These are phyloP conservation scores for Crithidia bombi DNA, from an alignment of 208 protist species.

Conservation along the genomic window DNA sequence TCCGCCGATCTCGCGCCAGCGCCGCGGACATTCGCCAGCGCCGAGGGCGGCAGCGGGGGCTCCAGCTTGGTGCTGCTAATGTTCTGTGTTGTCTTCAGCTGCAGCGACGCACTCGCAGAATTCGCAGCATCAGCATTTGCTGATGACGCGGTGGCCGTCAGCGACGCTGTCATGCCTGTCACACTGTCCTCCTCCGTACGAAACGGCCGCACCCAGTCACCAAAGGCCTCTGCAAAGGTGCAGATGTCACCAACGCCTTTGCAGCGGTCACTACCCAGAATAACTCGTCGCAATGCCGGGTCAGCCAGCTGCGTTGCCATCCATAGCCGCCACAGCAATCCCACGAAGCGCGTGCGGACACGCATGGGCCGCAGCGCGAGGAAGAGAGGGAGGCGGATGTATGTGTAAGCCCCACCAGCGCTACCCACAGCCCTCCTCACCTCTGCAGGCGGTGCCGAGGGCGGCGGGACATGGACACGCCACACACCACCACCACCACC, in stretches of 20 bases:
- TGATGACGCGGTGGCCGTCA: not conserved
- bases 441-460: no score
- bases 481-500: not conserved
- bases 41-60: not conserved
- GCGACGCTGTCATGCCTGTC: not conserved
- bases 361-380: slow-evolving; percentile 58
- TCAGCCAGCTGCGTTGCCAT: slow-evolving; percentile 36
- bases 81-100: not conserved
- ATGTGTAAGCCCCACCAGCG: not conserved
- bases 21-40: not conserved
- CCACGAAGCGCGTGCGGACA: slow-evolving; percentile 58
- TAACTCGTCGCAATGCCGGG: slow-evolving; percentile 22
- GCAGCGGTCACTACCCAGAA: slow-evolving; percentile 23
- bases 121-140: not conserved
- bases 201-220: slow-evolving; percentile 15
- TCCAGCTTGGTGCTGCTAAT: not conserved
- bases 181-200: not conserved
- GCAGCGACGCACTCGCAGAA: not conserved
- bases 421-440: no score
- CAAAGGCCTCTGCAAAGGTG: slow-evolving; percentile 32
- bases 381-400: slow-evolving; percentile 37
- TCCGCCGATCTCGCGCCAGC: not conserved
- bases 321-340: slow-evolving; percentile 70
- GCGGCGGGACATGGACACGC: slow-evolving; percentile 10
- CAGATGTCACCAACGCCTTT: slow-evolving; percentile 21